Base-by-base conservation (phyloP, 1,284 basidiomycete species). In the Rhodotorula sp. region DNA sequence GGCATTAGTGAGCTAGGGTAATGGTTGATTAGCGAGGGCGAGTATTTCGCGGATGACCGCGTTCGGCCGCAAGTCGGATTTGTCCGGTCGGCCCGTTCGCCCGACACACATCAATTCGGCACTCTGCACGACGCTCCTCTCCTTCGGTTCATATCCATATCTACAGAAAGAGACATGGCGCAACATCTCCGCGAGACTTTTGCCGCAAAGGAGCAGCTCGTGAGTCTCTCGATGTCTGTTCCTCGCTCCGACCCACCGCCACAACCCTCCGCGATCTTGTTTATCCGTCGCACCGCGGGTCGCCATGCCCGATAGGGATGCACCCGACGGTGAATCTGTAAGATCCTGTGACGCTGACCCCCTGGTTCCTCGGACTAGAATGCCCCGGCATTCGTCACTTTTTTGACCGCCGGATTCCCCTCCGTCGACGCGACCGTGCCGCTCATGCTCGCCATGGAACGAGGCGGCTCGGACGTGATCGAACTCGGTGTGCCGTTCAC, bases 401-500 rank as follows among this genome's bases (percentile, higher is more conserved):
- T 96, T 83, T 85, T 97, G 76, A 97, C 94, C 31, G 93, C 93
- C 68, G 94, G 94, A 39, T 97, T 89, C 83, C 94, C 93, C 34
- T 87, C 85, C 18, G 82, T 83, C 65, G 85, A 89, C 78, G 89
- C 91, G 72, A 97, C 96, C 1, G 92, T 97, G 21, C 88, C 91
- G 5, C 85, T 96, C 68, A 83, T 98, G 84, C 87, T 98, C 52
- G 91, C 91, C 29, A 91, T 99, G 87, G 90, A 98, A 82, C 86
- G 87, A 59, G 96, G 95, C 62, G 97, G 96, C 31, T 88, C 92
- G 60, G 94, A 98, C 81, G 88, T 98, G 76, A 96, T 99, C 76
- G 96, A 99, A 83, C 87, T 99, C 48, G 97, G 97, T 39, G 87
- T 98, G 51, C 96, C 94, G 0, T 98, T 97, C 85, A 94, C 91